Evolutionary conservation across 352 stramenopile species (phyloP).

Genomic region (Pythium diclinum): DNA sequence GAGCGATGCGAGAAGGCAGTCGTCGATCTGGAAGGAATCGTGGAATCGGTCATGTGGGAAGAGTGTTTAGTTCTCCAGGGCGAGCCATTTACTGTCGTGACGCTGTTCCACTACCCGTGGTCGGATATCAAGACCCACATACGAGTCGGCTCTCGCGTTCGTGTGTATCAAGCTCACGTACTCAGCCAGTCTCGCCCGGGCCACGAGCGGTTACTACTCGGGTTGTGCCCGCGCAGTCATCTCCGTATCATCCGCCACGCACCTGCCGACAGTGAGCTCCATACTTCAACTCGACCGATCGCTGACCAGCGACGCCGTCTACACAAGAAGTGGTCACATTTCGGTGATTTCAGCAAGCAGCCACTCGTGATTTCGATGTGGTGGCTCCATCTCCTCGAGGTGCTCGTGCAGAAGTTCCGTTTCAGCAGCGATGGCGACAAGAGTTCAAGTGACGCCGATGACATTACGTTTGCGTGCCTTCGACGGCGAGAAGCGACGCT

Average conservation of each 20-base stretch:
- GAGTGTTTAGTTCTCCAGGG: slow-evolving; percentile 21
- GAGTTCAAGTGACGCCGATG: neutral
- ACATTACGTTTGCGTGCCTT: slow-evolving; percentile 27
- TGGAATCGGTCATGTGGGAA: slow-evolving; percentile 24
- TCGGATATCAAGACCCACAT: slow-evolving; percentile 11
- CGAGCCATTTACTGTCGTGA: neutral
- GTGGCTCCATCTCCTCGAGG: slow-evolving; percentile 35
- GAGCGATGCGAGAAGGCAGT: neutral
- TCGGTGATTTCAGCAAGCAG: slow-evolving; percentile 26
- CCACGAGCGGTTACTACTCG: slow-evolving; percentile 7
- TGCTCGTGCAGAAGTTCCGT: slow-evolving; percentile 38
- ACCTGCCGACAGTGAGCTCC: neutral
- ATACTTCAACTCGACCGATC: neutral
- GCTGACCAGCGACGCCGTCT: slow-evolving; percentile 1
- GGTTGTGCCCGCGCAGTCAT: slow-evolving; percentile 21
- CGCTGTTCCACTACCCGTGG: slow-evolving; percentile 25
- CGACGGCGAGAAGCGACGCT: slow-evolving; percentile 32
- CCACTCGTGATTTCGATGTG: slow-evolving; percentile 17
- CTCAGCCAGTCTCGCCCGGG: neutral
- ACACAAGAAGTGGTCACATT: slow-evolving; percentile 22
- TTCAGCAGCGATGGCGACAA: slow-evolving; percentile 27
- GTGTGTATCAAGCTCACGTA: slow-evolving; percentile 16
- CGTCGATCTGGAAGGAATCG: slow-evolving; percentile 16
- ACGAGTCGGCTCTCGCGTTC: slow-evolving; percentile 15
- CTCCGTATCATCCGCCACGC: slow-evolving; percentile 10